These are phyloP conservation scores for Botrytis fragariae DNA, from an alignment of 2,329 filamentous ascomycete species.

Conservation along the genomic window DNA sequence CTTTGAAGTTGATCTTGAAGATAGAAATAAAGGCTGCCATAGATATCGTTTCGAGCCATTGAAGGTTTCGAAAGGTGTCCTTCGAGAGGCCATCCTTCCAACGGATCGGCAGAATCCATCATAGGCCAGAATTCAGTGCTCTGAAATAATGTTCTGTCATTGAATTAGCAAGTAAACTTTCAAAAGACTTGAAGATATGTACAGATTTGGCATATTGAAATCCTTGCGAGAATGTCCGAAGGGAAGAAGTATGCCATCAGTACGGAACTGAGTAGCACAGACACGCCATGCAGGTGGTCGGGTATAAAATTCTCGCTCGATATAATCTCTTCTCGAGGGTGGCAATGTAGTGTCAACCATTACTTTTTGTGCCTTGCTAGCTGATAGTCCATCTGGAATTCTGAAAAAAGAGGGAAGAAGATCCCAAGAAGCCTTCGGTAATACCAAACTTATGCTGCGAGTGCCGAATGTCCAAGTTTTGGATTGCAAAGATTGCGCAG, in stretches of 20 bases:
- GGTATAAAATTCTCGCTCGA: constrained; percentile 36
- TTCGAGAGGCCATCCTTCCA: constrained; percentile 39
- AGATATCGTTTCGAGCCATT: constrained; percentile 19
- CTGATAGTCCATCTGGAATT: constrained; percentile 32
- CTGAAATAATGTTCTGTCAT: constrained; percentile 41
- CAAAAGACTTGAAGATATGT: constrained; percentile 25
- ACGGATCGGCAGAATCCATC: constrained; percentile 40
- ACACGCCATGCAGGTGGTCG: constrained; percentile 35
- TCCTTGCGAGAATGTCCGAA: constrained; percentile 38
- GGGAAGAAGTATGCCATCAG: constrained; percentile 43
- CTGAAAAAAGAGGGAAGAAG: constrained; percentile 34
- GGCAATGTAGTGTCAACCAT: constrained; percentile 37
- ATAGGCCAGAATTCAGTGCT: constrained; percentile 39
- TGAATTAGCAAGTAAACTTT: neutral
- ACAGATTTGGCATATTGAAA: constrained; percentile 45
- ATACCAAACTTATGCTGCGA: neutral
- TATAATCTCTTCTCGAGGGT: constrained; percentile 37
- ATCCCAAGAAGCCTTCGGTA: constrained; percentile 34
- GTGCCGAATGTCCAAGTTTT: constrained; percentile 18
- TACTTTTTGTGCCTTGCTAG: constrained; percentile 29
- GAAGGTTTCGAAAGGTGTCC: neutral
- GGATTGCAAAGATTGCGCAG: constrained; percentile 1
- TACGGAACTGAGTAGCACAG: constrained; percentile 37
- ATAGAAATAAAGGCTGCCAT: constrained; percentile 15
- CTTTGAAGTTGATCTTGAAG: neutral